Evolutionary conservation across 352 stramenopile species (phyloP), one percentile per base, ranked within the genome.

Genomic region (Globisporangium middletonii): DNA sequence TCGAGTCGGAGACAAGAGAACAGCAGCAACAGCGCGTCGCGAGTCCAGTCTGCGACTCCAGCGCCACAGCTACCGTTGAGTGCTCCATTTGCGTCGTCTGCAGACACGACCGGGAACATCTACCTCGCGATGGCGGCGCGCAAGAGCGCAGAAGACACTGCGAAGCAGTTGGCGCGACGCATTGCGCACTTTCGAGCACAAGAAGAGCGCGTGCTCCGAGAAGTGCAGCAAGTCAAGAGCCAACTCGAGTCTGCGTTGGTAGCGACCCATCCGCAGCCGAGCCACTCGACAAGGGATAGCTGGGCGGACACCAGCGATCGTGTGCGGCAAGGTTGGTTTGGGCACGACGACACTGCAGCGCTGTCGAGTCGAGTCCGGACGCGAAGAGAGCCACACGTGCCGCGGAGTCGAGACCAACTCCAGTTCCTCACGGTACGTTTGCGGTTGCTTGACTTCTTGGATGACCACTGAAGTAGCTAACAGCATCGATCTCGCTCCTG

Each of bases 101-200:
- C 53, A 19, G 7, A 54, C 23, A 50, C 59, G 3, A 60, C 57
- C 2, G 61, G 35, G 0, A 74, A 64, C 59, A 68, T 88, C 16
- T 86, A 84, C 33, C 67, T 68, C 33, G 65, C 65, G 11, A 67
- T 80, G 59, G 62, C 60, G 30, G 71, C 75, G 11, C 69, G 75
- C n/a, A 88, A 86, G 63, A 69, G 57, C 23, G 75, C 77, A 0
- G 77, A 88, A 54, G 68, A 83, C 41, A 64, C 60, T 12, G 75
- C 72, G 15, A 69, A 75, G 58, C 71, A 83, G 16, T 53, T 88
- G 26, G 60, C 73, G 11, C 55, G 77, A 2, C 69, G 77, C 0
- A 83, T 88, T 44, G 65, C 77, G 8, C 70, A 83, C 50, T 86
- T 77, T 35, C 73, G 75, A 27, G 47, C 61, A 1, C 73, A 86